These are phyloP conservation scores for Arbutus unedo DNA, from an alignment of 148 eudicot species.

Conservation along the genomic window DNA sequence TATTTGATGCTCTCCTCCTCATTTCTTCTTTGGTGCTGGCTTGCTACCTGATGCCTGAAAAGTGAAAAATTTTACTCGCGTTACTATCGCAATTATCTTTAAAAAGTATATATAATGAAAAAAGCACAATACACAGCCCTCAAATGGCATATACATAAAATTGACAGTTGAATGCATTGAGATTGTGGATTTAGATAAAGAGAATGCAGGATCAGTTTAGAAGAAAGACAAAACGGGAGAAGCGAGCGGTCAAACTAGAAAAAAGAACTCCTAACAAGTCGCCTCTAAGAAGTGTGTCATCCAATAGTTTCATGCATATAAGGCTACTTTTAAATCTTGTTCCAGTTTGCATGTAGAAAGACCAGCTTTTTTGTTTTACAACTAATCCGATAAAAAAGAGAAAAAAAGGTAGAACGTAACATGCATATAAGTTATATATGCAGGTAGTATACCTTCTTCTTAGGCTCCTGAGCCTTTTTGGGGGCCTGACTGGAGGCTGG, in stretches of 20 bases:
- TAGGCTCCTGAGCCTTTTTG: conserved; percentile 29
- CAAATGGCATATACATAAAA: neutral
- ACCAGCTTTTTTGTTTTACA: no score
- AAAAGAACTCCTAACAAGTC: no score
- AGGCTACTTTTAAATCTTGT: no score
- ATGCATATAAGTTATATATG: no score
- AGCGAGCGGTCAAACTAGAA: no score
- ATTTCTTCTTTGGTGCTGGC: conserved; percentile 10
- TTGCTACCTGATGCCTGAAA: conserved; percentile 26
- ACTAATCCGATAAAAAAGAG: neutral
- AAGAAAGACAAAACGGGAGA: no score
- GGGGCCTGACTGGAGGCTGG: conserved; percentile 29
- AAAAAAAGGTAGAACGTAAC: neutral
- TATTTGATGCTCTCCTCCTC: neutral
- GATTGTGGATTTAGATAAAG: no score
- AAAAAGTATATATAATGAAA: neutral
- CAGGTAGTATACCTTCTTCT: conserved; percentile 28
- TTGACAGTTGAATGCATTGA: neutral
- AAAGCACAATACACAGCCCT: neutral
- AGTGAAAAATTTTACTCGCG: neutral
- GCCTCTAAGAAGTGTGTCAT: no score
- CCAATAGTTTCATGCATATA: no score
- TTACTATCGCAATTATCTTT: neutral
- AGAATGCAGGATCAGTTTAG: no score
- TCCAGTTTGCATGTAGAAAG: no score